A percentile compares a stretch with the other conserved stretches of the same genome.
Evolutionary conservation across 1,284 basidiomycete species (phyloP).

Genomic region (Cryptococcus sp.): DNA sequence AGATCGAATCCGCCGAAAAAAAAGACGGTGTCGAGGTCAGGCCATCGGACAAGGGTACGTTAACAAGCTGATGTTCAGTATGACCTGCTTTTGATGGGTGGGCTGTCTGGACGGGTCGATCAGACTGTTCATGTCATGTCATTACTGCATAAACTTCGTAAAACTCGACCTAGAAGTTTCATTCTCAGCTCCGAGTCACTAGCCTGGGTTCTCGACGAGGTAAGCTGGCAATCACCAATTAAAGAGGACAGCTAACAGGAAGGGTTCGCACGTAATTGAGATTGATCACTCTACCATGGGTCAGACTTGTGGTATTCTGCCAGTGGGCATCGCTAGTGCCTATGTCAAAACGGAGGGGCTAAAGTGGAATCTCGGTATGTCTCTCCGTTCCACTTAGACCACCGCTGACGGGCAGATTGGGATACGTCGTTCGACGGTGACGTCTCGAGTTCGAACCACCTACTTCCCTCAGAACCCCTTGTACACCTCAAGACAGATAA

Average conservation of each 20-base stretch:
- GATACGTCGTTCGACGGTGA: constrained; percentile 73
- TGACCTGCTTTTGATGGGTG: constrained; percentile 75
- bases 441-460: constrained; percentile 88
- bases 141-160: constrained; percentile 74
- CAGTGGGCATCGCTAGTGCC: constrained; percentile 74
- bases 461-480: constrained; percentile 57
- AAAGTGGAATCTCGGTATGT: constrained; percentile 81
- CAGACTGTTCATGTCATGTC: constrained; percentile 90
- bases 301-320: constrained; percentile 86
- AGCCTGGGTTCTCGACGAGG: constrained; percentile 79
- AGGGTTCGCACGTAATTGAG: constrained; percentile 75
- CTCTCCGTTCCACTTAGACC: background rate
- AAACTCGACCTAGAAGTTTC: constrained; percentile 60
- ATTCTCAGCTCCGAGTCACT: constrained; percentile 76
- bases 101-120: constrained; percentile 84
- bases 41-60: too few relatives aligned
- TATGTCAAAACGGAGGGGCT: constrained; percentile 76
- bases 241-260: background rate
- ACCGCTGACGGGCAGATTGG: constrained; percentile 42
- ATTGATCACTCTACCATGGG: constrained; percentile 72
- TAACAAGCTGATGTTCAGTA: background rate
- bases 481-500: constrained; percentile 65
- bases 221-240: constrained; percentile 44
- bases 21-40: constrained; percentile 7
- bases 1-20: constrained; percentile 53